These are phyloP conservation scores for Agrocybe pediades DNA, from an alignment of 768 basidiomycete species.

Conservation along the genomic window DNA sequence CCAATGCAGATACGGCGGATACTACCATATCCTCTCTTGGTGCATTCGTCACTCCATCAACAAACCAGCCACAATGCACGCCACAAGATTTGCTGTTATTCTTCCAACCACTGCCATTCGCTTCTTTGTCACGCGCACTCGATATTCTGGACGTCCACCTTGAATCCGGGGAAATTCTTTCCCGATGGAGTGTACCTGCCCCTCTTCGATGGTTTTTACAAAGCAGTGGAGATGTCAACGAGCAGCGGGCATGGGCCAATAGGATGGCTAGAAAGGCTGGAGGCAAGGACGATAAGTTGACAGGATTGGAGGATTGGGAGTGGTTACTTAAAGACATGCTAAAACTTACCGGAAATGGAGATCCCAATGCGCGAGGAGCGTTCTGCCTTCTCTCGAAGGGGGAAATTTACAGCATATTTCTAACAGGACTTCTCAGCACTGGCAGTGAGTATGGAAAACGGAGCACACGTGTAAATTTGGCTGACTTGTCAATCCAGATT, in stretches of 20 bases:
- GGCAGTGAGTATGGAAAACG: constrained; percentile 81
- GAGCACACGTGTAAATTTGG: too few relatives aligned
- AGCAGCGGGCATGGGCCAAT: constrained; percentile 86
- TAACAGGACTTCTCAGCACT: constrained; percentile 81
- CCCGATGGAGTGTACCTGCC: constrained; percentile 83
- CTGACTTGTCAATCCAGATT: neutral
- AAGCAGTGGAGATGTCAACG: constrained; percentile 59
- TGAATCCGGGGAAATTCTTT: constrained; percentile 89
- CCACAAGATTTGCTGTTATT: constrained; percentile 77
- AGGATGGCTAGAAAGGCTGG: constrained; percentile 78
- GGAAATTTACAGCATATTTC: constrained; percentile 82
- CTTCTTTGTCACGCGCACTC: constrained; percentile 77
- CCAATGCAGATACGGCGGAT: constrained; percentile 75
- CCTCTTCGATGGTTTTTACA: constrained; percentile 91
- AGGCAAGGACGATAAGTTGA: constrained; percentile 50
- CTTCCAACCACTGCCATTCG: constrained; percentile 76
- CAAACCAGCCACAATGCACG: constrained; percentile 53
- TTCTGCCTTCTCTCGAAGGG: constrained; percentile 74
- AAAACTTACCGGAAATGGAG: constrained; percentile 68
- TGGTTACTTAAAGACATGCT: constrained; percentile 90
- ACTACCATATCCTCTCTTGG: constrained; percentile 82
- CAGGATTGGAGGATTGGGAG: constrained; percentile 78
- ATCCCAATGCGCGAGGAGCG: constrained; percentile 68
- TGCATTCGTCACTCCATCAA: constrained; percentile 75
- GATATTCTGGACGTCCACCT: constrained; percentile 94